phyloP scores from a whole-genome alignment of 1,284 basidiomycete species.

The Austroboletus olivaceoglutinosus region DNA sequence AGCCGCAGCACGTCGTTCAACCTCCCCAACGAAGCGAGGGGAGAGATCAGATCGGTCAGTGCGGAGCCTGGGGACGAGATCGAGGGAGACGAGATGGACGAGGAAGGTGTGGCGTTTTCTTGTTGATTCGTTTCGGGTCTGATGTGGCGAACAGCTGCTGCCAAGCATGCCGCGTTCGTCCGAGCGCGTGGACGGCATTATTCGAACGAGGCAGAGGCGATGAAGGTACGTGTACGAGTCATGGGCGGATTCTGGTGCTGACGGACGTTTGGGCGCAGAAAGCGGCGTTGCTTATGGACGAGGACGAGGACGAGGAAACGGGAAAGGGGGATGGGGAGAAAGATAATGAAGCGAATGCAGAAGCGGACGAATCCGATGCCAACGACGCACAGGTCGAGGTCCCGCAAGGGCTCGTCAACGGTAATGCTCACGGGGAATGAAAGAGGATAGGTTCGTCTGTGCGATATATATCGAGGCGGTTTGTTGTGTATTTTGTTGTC shows the following conservation, averaged over 20 bases:
- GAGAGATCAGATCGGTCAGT: constrained; percentile 48
- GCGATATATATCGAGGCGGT: neutral
- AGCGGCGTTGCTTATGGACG: constrained; percentile 61
- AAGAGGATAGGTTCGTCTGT: neutral
- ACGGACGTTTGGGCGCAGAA: constrained; percentile 43
- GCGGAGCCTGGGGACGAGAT: constrained; percentile 61
- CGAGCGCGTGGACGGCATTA: constrained; percentile 83
- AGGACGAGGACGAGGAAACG: constrained; percentile 66
- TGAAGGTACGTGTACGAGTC: constrained; percentile 58
- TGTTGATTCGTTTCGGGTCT: neutral
- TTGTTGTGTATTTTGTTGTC: neutral
- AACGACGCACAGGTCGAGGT: constrained; percentile 7
- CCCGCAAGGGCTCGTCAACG: constrained; percentile 32
- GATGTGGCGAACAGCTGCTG: constrained; percentile 53
- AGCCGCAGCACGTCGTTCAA: constrained; percentile 84
- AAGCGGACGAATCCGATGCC: constrained; percentile 3
- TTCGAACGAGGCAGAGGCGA: constrained; percentile 88
- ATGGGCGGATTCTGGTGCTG: too few species aligned
- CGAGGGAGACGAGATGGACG: constrained; percentile 82
- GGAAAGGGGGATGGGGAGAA: constrained; percentile 1
- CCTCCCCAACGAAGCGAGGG: constrained; percentile 65
- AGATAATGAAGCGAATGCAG: neutral
- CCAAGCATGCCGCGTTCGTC: constrained; percentile 81
- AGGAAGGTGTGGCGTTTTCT: constrained; percentile 60
- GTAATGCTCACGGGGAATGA: constrained; percentile 31